Evolutionary conservation across 805 yeast genomes (phyloP).

Genomic region (Teunomyces cretensis): DNA sequence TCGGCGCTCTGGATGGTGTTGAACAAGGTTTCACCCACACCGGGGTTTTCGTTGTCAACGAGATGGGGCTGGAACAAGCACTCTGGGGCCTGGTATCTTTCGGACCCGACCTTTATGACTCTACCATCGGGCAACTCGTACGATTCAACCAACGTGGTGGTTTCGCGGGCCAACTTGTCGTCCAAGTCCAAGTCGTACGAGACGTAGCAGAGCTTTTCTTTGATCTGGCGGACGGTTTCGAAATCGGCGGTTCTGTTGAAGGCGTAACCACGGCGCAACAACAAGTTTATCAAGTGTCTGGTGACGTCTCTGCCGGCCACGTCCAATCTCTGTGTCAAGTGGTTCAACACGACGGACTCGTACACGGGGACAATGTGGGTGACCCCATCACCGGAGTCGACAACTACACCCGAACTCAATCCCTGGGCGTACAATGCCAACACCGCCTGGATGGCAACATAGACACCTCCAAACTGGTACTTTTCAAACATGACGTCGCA

Average conservation of each 20-base stretch:
- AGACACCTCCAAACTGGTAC: constrained; percentile 87
- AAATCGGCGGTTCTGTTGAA: constrained; percentile 98
- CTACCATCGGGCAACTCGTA: constrained; percentile 98
- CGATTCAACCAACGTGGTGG: constrained; percentile 89
- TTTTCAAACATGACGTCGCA: constrained; percentile 91
- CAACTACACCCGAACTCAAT: constrained; percentile 93
- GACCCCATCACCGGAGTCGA: constrained; percentile 98
- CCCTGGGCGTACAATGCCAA: constrained; percentile 97
- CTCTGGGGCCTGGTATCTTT: constrained; percentile 95
- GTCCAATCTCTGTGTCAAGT: constrained; percentile 86
- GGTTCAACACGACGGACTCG: constrained; percentile 94
- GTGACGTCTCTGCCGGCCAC: constrained; percentile 99
- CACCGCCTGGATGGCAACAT: constrained; percentile 97
- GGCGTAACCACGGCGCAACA: constrained; percentile 95
- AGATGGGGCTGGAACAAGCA: constrained; percentile 94
- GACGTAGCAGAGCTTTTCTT: constrained; percentile 93
- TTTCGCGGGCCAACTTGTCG: constrained; percentile 81
- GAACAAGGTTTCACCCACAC: constrained; percentile 86
- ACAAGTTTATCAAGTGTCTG: constrained; percentile 85
- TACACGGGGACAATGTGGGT: constrained; percentile 98
- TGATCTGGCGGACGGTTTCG: constrained; percentile 96
- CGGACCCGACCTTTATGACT: constrained; percentile 89
- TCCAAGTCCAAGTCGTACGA: constrained; percentile 92
- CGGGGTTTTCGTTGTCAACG: constrained; percentile 95
- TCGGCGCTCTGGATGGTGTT: constrained; percentile 94